Base-by-base conservation (phyloP, 2,329 filamentous ascomycete species). In the Epichloe gansuensis region DNA sequence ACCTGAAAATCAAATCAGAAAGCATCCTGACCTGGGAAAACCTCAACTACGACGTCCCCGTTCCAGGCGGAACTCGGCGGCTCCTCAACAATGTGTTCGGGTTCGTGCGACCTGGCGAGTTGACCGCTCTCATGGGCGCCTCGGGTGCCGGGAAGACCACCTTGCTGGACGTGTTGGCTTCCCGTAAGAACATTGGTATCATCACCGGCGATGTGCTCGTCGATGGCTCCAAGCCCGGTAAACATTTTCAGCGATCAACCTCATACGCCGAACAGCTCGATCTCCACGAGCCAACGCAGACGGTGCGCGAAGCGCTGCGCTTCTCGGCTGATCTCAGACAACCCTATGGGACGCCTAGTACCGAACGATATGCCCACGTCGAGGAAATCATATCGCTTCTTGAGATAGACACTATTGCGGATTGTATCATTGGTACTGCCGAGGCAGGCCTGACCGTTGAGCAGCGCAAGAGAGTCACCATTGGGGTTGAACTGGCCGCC, bases 91-190 rank as follows among this genome's bases (percentile, higher is more conserved):
- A 72, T 41, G 69, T 81, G 1, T 77, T 70, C 52, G 89, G 83
- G 2, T 91, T 84, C 58, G 85, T 89, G 49, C 81, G 84, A 55
- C 87, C 87, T 2, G 87, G 87, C 38, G 80, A 84, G 59, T 74
- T 91, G 9, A 90, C 85, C 3, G 86, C 87, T 2, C 71, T 93
- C 2, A 89, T 93, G 85, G 87, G 87, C 40, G 82, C 84, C 6
- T 89, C 85, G 5, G 86, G 86, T n/a, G 89, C 88, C 4, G 89
- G 89, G 47, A 95, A 95, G 70, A 93, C 88, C 0, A 94, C 89
- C 0, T 71, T 94, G 0, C 72, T 95, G 3, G 87, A 95, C 60
- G 86, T 91, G 1, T 71, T 94, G 38, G 78, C 78, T 0, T 65
- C 73, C 1, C 70, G 80, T 39, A 81, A 81, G 68, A 81, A 78